phyloP scores from a whole-genome alignment of 169 alveolate genomes.

The Theileria equi region DNA sequence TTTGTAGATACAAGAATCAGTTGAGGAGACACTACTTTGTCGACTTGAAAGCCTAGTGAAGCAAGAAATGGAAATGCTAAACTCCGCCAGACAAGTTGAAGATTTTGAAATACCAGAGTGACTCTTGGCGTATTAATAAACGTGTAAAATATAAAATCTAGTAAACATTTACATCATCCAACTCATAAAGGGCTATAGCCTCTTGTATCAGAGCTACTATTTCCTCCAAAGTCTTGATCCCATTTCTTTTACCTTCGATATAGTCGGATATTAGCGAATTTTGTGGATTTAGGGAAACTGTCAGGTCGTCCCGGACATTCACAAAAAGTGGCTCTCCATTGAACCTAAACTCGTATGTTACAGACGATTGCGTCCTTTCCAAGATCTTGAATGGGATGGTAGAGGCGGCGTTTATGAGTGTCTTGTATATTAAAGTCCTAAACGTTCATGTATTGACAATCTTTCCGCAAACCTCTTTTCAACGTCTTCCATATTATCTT shows the following conservation, averaged over 20 bases:
- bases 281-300: too few relatives aligned
- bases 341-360: conserved; percentile 12
- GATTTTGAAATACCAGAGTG: neutral
- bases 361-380: neutral
- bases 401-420: conserved; percentile 9
- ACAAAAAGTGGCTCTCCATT: conserved; percentile 9
- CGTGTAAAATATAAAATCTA: too few relatives aligned
- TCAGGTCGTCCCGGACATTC: conserved; percentile 14
- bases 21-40: conserved; percentile 38
- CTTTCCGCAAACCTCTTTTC: neutral
- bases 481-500: too few relatives aligned
- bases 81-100: conserved; percentile 4
- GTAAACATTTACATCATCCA: too few relatives aligned
- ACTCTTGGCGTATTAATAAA: too few relatives aligned
- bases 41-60: conserved; percentile 42
- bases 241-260: too few relatives aligned
- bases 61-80: conserved; percentile 44
- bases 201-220: conserved; percentile 38
- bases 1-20: too few relatives aligned
- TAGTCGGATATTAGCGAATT: too few relatives aligned
- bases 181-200: too few relatives aligned
- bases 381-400: conserved; percentile 12
- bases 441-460: conserved; percentile 1
- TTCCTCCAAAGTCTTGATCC: conserved; percentile 23
- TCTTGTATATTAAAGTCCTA: conserved; percentile 19